These are phyloP conservation scores for Rhamnella rubrinervis DNA, from an alignment of 331 rosid species.

Conservation along the genomic window DNA sequence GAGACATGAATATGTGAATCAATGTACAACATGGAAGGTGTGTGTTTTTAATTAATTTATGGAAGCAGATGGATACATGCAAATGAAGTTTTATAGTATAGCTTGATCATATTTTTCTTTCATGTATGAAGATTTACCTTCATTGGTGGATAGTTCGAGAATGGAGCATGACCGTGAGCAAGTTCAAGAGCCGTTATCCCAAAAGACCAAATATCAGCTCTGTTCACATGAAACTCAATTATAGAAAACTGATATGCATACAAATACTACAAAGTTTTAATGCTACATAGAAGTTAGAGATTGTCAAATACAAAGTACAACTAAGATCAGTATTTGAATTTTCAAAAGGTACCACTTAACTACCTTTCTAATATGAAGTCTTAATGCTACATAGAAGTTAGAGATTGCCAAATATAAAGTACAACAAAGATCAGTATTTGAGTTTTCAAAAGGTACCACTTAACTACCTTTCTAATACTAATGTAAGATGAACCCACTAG, in stretches of 20 bases:
- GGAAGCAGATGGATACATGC: neutral
- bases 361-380: neutral
- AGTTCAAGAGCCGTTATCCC: conserved; percentile 39
- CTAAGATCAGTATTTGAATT: neutral
- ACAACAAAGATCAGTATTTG: neutral
- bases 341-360: neutral
- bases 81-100: neutral
- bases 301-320: neutral
- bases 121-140: conserved; percentile 15
- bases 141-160: conserved; percentile 38
- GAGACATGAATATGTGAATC: conserved; percentile 1
- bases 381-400: neutral
- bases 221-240: conserved; percentile 7
- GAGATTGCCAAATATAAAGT: neutral
- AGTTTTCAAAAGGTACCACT: conserved; percentile 3
- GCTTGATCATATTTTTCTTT: neutral
- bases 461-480: neutral
- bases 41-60: neutral
- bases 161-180: conserved; percentile 40
- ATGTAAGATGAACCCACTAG: neutral
- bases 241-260: neutral
- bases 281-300: neutral
- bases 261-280: neutral
- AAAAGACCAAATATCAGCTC: conserved; percentile 37
- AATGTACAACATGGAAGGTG: neutral